Evolutionary conservation across 192 early-diverging fungal species (phyloP), one percentile per base, ranked within the genome.

Genomic region (Obelidium mucronatum): DNA sequence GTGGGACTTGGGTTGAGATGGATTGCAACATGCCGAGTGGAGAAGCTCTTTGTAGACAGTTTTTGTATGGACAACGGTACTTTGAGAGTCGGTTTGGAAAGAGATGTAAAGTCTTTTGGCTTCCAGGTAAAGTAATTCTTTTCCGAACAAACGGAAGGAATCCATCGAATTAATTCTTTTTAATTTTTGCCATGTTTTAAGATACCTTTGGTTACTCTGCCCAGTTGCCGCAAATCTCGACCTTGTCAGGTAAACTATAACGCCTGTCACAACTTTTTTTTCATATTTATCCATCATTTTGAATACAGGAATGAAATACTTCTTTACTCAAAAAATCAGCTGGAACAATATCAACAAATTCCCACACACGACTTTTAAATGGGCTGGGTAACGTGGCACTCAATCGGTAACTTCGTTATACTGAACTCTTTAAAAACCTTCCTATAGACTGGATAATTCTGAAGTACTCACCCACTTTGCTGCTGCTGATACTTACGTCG

Each of bases 341-440:
- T 99, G 98, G 98, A 98, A 98, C 85, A 97, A 95, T 79, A 95
- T 99, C 79, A 99, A 99, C 86, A 94, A 60, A 91, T 98, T 99
- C 79, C 98, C 98, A 4, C 89, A 96, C 75, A 97, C 97, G 0
- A 96, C 97, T 2, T 99, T 99, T 82, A 87, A 81, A 79, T 99
- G 98, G 98, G 84, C 92, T 13, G 96, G 94, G 35, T 78, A 71
- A 48, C 40, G n/a, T n/a, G n/a, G n/a, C n/a, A n/a, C n/a, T n/a
- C n/a, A n/a, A n/a, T n/a, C n/a, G n/a, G n/a, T n/a, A n/a, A n/a
- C n/a, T n/a, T n/a, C n/a, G n/a, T n/a, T n/a, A n/a, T n/a, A n/a
- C n/a, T n/a, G n/a, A n/a, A n/a, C n/a, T n/a, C n/a, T n/a, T n/a
- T n/a, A n/a, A n/a, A n/a, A n/a, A n/a, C n/a, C n/a, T n/a, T n/a